Evolutionary conservation across 495 filamentous ascomycete genomes (phyloP), one percentile per base, ranked within the genome.

Genomic region (Xylaria venustula): DNA sequence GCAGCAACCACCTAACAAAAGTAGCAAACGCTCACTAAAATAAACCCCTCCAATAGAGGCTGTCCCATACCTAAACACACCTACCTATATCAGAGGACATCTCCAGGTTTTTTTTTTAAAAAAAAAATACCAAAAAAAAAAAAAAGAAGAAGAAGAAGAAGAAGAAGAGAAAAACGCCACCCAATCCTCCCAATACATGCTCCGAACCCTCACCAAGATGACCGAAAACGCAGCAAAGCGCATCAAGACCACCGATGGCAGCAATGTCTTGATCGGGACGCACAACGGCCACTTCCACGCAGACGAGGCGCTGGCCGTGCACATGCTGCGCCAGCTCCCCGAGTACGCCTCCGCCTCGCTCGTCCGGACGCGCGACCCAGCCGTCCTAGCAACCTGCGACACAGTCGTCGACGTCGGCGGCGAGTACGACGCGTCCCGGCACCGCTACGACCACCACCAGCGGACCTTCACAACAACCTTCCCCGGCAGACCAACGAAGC

Each of bases 211-310:
- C 37, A 6, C 22, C 9, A 71, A 42, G 42, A 89, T 90, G 88
- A 80, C 86, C 64, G 82, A 88, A 76, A 82, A 77, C 59, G 82
- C 83, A 63, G 76, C 88, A 23, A 93, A 93, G 73, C 85, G 88
- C 71, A 71, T 92, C 55, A 92, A 91, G 79, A 78, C 72, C 42
- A n/a, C n/a, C n/a, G n/a, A n/a, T n/a, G 53, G 48, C 55, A 54
- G 44, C 60, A 79, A 80, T 32, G 74, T 88, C 64, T 73, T 85
- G 55, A 95, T 96, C 67, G 93, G 91, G 56, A 96, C 93, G 12
- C 93, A 96, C 81, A 97, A 88, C 77, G 94, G 94, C 56, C 91
- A 97, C 76, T 98, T 98, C 83, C 94, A 98, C 79, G 95, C 94
- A 74, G 94, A 98, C 73, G 94, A 98, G 79, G 94, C 94, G 60